Percentiles rank a stretch among this genome's conserved stretches.
These are phyloP conservation scores for Tulasnella sp. DNA, from an alignment of 768 basidiomycete genomes.

Conservation along the genomic window DNA sequence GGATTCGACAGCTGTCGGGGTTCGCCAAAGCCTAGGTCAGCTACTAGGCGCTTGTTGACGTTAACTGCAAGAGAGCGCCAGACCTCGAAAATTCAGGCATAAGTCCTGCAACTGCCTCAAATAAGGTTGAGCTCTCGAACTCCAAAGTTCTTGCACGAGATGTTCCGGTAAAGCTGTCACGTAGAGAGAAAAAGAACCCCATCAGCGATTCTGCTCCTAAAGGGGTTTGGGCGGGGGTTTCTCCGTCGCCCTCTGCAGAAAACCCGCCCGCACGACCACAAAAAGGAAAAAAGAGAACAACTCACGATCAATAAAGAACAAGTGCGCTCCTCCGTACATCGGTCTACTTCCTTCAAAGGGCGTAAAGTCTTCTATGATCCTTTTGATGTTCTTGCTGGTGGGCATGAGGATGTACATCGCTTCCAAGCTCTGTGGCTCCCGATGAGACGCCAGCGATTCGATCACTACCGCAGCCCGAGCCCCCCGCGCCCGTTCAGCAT, in stretches of 20 bases:
- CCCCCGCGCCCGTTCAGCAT: neutral
- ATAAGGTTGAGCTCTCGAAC: conserved; percentile 71
- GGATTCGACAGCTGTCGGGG: conserved; percentile 67
- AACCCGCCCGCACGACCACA: conserved; percentile 3
- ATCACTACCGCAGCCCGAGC: conserved; percentile 56
- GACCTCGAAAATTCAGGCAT: conserved; percentile 91
- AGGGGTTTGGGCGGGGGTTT: neutral
- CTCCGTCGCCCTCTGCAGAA: conserved; percentile 11
- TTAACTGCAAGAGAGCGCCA: conserved; percentile 38
- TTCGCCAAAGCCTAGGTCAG: neutral
- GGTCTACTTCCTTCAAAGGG: conserved; percentile 45
- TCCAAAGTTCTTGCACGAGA: conserved; percentile 69
- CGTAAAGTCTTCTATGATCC: conserved; percentile 82
- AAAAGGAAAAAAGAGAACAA: conserved; percentile 9
- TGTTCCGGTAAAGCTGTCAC: conserved; percentile 66
- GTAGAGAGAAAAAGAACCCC: neutral
- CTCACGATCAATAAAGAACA: conserved; percentile 91
- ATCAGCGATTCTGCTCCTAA: neutral
- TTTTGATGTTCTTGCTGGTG: conserved; percentile 88
- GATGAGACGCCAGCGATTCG: conserved; percentile 78
- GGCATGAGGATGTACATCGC: conserved; percentile 94
- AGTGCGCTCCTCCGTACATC: conserved; percentile 76
- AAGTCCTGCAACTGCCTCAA: conserved; percentile 79
- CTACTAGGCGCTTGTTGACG: neutral
- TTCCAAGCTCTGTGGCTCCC: conserved; percentile 78